Base-by-base conservation (phyloP, 352 stramenopile species). In the Phytophthora agathidicida region DNA sequence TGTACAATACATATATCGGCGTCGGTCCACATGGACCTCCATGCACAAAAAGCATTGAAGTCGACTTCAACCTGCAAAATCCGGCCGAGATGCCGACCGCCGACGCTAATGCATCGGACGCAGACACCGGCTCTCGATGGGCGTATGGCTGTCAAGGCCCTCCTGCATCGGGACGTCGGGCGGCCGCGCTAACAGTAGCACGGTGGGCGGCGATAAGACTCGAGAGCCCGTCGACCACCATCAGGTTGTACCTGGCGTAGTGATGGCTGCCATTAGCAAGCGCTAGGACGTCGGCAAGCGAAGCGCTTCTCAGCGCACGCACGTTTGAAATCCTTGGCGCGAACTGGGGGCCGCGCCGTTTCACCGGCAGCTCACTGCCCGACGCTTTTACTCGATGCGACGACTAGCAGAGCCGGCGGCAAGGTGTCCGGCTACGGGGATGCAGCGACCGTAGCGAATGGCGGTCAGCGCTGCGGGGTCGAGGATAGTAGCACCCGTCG, bases 61-160 rank as follows among this genome's bases (percentile, higher is more conserved):
- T 57, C 48, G 36, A 14, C 56, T 62, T 68, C 50, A 68, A 68
- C 45, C 10, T 31, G 28, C 14, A 19, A 8, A 5, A 20, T 49
- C n/a, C n/a, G n/a, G n/a, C n/a, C n/a, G n/a, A n/a, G n/a, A n/a
- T n/a, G n/a, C n/a, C 36, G 45, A 37, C 22, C 11, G 43, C 35
- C 28, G 19, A 43, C 20, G 19, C 45, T 52, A 52, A 52, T 65
- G 24, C 56, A 45, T 50, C 55, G 52, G n/a, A n/a, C 41, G 52
- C 52, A 31, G 39, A 30, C 35, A 41, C 48, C 35, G 49, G 48
- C 50, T 60, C 32, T 66, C 17, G 4, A 14, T 30, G n/a, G 31
- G 28, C 35, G 28, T 30, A 46, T 31, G 31, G 30, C 39, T 17
- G 37, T 49, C 31, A 37, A 30, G 10, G 10, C 20, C 8, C 7